Conservation (phyloP, 2,329 filamentous ascomycete genomes). For the Pyrenophora graminea region DNA sequence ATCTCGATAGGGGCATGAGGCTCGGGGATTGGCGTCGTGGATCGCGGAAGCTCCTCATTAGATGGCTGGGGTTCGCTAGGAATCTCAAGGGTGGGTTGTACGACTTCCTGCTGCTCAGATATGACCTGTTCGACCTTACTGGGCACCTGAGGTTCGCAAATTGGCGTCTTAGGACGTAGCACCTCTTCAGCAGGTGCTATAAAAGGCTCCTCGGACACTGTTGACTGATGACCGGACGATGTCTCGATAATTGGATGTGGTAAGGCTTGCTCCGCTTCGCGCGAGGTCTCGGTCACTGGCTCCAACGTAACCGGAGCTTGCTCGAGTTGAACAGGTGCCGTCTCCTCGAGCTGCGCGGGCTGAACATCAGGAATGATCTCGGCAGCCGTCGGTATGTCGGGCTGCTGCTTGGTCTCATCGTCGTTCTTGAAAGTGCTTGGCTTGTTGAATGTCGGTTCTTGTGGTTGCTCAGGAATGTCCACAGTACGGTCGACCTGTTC, state of each 20-base stretch:
- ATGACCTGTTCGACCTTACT: constrained; percentile 1
- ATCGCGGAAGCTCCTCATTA: constrained; percentile 10
- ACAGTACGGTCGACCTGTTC: not conserved
- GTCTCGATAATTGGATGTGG: constrained; percentile 4
- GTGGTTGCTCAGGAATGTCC: not conserved
- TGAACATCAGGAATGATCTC: constrained; percentile 9
- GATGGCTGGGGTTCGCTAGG: constrained; percentile 11
- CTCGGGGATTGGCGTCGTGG: not conserved
- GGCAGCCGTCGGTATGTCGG: constrained; percentile 7
- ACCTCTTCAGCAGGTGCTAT: constrained; percentile 1
- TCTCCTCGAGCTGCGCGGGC: constrained; percentile 1
- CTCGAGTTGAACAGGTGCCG: not conserved
- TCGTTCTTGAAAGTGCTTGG: constrained; percentile 16
- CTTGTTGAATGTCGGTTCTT: constrained; percentile 2
- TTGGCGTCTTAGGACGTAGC: not conserved
- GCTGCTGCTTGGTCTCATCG: constrained; percentile 36
- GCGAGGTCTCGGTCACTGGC: not conserved
- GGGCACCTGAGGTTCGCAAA: not conserved
- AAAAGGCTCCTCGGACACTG: not conserved
- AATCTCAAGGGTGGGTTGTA: constrained; percentile 14
- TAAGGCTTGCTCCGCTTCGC: not conserved
- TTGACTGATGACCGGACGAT: not conserved
- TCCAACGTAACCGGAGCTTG: not conserved
- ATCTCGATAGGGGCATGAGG: not conserved
- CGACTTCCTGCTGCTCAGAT: constrained; percentile 1